These are phyloP conservation scores for Aegilops bicornis DNA, from an alignment of 176 grass and related monocot species.

Conservation along the genomic window DNA sequence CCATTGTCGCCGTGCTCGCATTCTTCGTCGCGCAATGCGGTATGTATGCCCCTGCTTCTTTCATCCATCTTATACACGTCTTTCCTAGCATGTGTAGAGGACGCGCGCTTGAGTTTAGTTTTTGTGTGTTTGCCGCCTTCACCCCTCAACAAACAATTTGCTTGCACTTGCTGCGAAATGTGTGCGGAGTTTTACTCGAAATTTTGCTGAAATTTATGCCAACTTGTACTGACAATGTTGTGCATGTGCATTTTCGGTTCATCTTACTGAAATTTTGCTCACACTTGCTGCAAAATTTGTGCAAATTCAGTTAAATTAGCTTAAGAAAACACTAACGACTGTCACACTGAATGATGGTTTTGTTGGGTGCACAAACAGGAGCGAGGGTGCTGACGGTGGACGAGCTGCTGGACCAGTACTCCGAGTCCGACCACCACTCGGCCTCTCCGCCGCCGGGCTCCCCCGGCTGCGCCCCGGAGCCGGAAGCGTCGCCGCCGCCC, in stretches of 20 bases:
- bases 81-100: background rate
- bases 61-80: background rate
- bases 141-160: background rate
- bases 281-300: background rate
- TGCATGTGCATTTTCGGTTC: no score
- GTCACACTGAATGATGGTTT: background rate
- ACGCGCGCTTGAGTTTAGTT: background rate
- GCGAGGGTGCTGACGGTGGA: conserved; percentile 30
- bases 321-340: background rate
- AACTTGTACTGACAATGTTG: background rate
- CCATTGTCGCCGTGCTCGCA: background rate
- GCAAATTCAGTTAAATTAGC: background rate
- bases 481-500: background rate
- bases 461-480: conserved; percentile 34
- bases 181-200: background rate
- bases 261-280: background rate
- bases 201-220: background rate
- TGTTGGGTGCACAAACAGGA: background rate
- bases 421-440: conserved; percentile 43
- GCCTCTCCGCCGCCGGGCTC: conserved; percentile 10
- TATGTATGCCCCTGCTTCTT: conserved; percentile 1
- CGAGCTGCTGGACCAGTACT: conserved; percentile 34
- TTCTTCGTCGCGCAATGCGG: conserved; percentile 48
- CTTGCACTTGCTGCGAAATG: background rate
- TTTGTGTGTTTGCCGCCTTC: background rate